A percentile compares a stretch with the other conserved stretches of the same genome.
Evolutionary conservation across 257 asterid genomes (phyloP).

Genomic region (Linderniella brevidens): DNA sequence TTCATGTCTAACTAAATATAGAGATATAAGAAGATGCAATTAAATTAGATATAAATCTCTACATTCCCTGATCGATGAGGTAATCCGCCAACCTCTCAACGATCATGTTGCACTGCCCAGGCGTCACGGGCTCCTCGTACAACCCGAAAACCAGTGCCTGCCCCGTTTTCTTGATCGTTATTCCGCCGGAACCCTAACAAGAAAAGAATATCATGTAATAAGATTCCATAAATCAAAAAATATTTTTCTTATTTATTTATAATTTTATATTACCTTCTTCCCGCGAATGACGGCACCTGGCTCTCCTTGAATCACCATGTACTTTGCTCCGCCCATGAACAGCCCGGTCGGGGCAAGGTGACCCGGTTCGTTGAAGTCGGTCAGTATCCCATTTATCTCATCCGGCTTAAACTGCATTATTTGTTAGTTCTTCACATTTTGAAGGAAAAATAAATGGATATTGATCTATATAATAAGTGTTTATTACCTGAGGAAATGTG

Average conservation of each 20-base stretch:
- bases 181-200: conserved; percentile 22
- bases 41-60: not conserved
- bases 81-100: conserved; percentile 30
- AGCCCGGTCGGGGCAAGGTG: conserved; percentile 38
- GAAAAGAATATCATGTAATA: not conserved
- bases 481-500: conserved; percentile 28
- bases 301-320: conserved; percentile 58
- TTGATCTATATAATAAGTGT: not conserved
- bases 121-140: conserved; percentile 29
- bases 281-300: conserved; percentile 48
- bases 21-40: too few species aligned
- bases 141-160: conserved; percentile 23
- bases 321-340: conserved; percentile 25
- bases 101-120: conserved; percentile 29
- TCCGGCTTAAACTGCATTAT: conserved; percentile 22
- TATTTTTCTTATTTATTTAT: too few species aligned
- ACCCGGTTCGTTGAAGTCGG: conserved; percentile 42
- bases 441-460: not conserved
- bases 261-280: conserved; percentile 26
- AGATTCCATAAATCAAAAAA: too few species aligned
- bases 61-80: conserved; percentile 22
- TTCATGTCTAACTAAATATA: too few species aligned
- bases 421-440: not conserved
- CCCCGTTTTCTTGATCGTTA: conserved; percentile 23
- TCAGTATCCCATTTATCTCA: conserved; percentile 28